A percentile compares a stretch with the other conserved stretches of the same genome.
These are phyloP conservation scores for Lanmaoa rubissima DNA, from an alignment of 768 basidiomycete genomes.

Conservation along the genomic window DNA sequence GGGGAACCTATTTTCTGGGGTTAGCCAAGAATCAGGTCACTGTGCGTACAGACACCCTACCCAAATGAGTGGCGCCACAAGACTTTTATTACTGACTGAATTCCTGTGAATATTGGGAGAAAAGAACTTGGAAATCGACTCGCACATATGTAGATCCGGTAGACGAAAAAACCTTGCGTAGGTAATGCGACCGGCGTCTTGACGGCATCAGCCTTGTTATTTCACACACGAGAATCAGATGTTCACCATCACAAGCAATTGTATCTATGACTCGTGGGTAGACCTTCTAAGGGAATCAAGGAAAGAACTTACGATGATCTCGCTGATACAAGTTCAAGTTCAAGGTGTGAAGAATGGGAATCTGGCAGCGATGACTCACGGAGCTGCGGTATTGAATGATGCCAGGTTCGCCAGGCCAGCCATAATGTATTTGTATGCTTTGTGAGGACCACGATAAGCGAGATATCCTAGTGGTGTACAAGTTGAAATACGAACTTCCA, in stretches of 20 bases:
- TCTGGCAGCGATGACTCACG: background rate
- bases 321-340: background rate
- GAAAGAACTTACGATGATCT: slow-evolving; percentile 1
- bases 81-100: slow-evolving; percentile 1
- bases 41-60: background rate
- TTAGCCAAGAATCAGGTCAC: background rate
- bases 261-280: background rate
- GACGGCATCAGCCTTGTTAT: background rate
- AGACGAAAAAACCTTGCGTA: slow-evolving; percentile 9
- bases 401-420: background rate
- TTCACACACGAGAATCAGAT: background rate
- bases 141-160: slow-evolving; percentile 7
- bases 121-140: background rate
- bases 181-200: background rate
- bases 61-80: slow-evolving; percentile 2
- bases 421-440: slow-evolving; percentile 3
- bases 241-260: slow-evolving; percentile 1
- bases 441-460: background rate
- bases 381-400: background rate
- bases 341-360: background rate
- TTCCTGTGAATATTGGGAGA: background rate
- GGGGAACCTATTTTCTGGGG: background rate
- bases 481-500: slow-evolving; percentile 2
- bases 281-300: background rate
- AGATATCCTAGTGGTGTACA: no score